Evolutionary conservation across 169 alveolate genomes (phyloP), one percentile per base, ranked within the genome.

Genomic region (Cryptosporidium felis): DNA sequence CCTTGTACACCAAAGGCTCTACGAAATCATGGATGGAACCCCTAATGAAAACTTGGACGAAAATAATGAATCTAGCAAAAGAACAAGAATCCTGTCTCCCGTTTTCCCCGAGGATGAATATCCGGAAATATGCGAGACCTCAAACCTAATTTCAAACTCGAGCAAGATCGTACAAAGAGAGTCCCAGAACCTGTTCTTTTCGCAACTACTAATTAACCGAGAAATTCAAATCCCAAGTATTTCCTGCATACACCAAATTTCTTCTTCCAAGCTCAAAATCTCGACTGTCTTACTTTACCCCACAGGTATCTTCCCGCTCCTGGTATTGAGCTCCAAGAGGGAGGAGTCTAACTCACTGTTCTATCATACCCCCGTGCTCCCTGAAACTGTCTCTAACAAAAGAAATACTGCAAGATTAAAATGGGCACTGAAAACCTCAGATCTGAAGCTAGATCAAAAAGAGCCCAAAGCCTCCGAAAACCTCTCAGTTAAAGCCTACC

Each of bases 1-100:
- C 18, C 62, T 95, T 26, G 96, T 95, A 21, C 97, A 95, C 74
- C 93, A 96, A 40, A 90, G 80, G 23, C 90, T 94, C 9, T 91
- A 94, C 80, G 94, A 93, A 51, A 90, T 94, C 18, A 62, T 94
- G 58, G 94, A 90, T 49, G 88, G 81, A 14, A 51, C 12, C 9
- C 9, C n/a, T n/a, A n/a, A 51, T 12, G 21, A 10, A 12, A 10
- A 51, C 10, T 10, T 10, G 21, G 16, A 10, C 9, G 21, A 51
- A 51, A 16, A 51, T 51, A 51, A 0, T 51, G 16, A 2, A 0
- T 38, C 80, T 8, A 5, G 40, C 0, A 10, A 21, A 14, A 32
- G 18, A 59, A 5, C n/a, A n/a, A n/a, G n/a, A n/a, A n/a, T n/a
- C 45, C n/a, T 44, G 23, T 21, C n/a, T 51, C 26, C 6, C 0